A percentile compares a stretch with the other conserved stretches of the same genome.
These are phyloP conservation scores for Paxillus involutus DNA, from an alignment of 768 basidiomycete genomes.

Conservation along the genomic window DNA sequence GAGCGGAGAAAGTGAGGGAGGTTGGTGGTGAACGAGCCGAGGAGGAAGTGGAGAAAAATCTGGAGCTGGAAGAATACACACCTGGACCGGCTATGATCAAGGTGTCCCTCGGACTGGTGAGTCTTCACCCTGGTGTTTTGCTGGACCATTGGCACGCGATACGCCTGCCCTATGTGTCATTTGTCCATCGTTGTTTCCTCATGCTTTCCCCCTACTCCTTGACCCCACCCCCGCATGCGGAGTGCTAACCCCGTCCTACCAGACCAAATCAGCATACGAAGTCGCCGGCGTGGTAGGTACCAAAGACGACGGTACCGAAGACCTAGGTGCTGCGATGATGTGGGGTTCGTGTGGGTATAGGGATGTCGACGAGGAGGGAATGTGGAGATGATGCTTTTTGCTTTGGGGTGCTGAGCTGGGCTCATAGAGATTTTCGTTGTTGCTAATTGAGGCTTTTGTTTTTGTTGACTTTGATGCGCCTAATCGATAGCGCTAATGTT, in stretches of 20 bases:
- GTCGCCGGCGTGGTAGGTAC: constrained; percentile 44
- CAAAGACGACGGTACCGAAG: constrained; percentile 43
- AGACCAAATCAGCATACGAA: constrained; percentile 49
- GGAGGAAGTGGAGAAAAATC: not conserved
- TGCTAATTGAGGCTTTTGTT: too few relatives aligned
- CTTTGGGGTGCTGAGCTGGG: too few relatives aligned
- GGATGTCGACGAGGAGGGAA: constrained; percentile 30
- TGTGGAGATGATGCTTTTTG: constrained; percentile 6
- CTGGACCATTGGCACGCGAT: not conserved
- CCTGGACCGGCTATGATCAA: constrained; percentile 57
- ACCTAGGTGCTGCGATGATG: constrained; percentile 45
- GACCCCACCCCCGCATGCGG: too few relatives aligned
- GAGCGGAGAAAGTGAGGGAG: not conserved
- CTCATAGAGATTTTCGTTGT: too few relatives aligned
- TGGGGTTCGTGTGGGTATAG: constrained; percentile 48
- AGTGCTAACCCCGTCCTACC: not conserved
- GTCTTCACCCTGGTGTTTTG: constrained; percentile 14
- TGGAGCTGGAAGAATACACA: constrained; percentile 41
- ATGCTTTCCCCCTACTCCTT: too few relatives aligned
- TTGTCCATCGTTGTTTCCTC: not conserved
- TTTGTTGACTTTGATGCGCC: too few relatives aligned
- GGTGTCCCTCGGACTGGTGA: constrained; percentile 58
- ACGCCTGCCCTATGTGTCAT: not conserved
- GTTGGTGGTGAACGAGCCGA: not conserved
- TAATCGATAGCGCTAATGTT: too few relatives aligned